Evolutionary conservation across 768 basidiomycete genomes (phyloP), one percentile per base, ranked within the genome.

Genomic region (Russula foetens): DNA sequence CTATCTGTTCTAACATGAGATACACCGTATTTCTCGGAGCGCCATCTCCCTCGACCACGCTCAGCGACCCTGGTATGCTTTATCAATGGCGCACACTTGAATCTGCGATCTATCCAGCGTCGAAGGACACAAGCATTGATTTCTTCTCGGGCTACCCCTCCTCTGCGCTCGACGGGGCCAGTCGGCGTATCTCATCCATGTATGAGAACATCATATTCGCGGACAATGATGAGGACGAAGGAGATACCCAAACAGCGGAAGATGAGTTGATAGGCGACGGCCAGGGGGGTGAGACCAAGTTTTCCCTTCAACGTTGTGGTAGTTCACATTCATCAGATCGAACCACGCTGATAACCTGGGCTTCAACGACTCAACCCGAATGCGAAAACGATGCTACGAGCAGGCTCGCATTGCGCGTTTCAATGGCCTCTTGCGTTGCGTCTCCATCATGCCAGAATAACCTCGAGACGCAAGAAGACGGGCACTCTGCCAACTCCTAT

Each of bases 131-230:
- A 58, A 67, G 29, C 67, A 67, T 35, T 45, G 60, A 53, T 50
- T 65, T 2, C 33, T 60, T 33, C 14, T 33, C 59, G n/a, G 55
- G 62, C 47, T 62, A 66, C 59, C 33, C 65, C 35, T 46, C 49
- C 83, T 79, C 79, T 21, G 84, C 83, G 0, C 69, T 88, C 44
- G 84, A 86, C 64, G 84, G 80, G 4, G 87, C 85, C 8, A 86
- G 80, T 68, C 76, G 76, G n/a, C 76, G 85, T 41, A 84, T 92
- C 46, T 90, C 89, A 0, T 58, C 80, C 53, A 71, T 89, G 24
- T 91, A 91, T 66, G 75, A 84, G 67, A 87, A 88, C 56, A 76
- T 84, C 29, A 86, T 88, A n/a, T 90, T 90, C 63, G 73, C 78
- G 46, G 78, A 82, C 17, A 62, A 68, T 17, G 70, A 77, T 5